Evolutionary conservation across 2,329 filamentous ascomycete genomes (phyloP).

Genomic region (Xylariaceae sp.): DNA sequence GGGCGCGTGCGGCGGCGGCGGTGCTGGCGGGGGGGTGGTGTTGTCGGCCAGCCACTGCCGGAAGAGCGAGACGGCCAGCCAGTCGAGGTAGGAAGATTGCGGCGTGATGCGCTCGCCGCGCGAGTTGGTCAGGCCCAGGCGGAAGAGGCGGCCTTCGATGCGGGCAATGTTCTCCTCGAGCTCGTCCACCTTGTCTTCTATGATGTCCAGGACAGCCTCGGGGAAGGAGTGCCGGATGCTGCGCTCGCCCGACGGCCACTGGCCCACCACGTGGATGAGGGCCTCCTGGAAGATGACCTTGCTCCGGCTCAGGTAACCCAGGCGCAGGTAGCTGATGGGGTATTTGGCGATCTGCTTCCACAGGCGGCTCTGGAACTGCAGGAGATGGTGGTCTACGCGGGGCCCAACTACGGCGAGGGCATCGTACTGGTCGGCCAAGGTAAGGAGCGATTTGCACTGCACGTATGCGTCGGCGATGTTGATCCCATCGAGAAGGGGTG

Average conservation of each 20-base stretch:
- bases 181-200: conserved; percentile 92
- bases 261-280: conserved; percentile 86
- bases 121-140: conserved; percentile 69
- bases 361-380: conserved; percentile 82
- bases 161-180: conserved; percentile 74
- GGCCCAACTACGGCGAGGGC: conserved; percentile 81
- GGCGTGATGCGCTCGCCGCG: conserved; percentile 79
- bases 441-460: conserved; percentile 84
- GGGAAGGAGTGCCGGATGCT: conserved; percentile 70
- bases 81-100: conserved; percentile 74
- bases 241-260: conserved; percentile 78
- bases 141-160: conserved; percentile 74
- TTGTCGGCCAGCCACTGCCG: conserved; percentile 91
- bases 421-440: conserved; percentile 90
- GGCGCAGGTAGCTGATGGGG: conserved; percentile 81
- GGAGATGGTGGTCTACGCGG: conserved; percentile 84
- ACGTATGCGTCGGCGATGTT: conserved; percentile 91
- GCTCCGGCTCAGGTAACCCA: conserved; percentile 78
- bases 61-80: conserved; percentile 81
- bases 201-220: conserved; percentile 72
- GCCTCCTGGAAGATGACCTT: conserved; percentile 82
- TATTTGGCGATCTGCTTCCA: conserved; percentile 98
- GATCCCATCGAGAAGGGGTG: conserved; percentile 71
- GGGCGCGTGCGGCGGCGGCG: conserved; percentile 22
- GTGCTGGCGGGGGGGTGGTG: conserved; percentile 62